Conservation (phyloP, 352 stramenopile species). For the Pythium grandisporangium region DNA sequence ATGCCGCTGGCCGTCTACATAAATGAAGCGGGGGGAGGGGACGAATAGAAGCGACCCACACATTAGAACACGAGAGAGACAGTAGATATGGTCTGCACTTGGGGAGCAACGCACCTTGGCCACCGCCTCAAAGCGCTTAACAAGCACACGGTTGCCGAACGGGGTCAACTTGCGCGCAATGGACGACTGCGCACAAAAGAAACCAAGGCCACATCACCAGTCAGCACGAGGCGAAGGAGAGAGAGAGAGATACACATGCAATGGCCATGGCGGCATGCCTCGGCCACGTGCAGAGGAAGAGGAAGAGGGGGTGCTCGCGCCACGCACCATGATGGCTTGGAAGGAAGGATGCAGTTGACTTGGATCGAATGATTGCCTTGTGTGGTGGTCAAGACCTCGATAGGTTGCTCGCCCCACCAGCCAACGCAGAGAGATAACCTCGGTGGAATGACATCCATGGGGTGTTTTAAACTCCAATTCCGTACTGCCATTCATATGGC, state of each 20-base stretch:
- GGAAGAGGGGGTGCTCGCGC: no score
- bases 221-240: background rate
- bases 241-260: no score
- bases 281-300: no score
- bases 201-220: background rate
- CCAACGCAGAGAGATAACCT: slow-evolving; percentile 1
- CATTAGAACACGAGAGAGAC: background rate
- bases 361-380: no score
- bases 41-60: no score
- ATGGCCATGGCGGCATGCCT: no score
- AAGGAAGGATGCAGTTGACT: background rate
- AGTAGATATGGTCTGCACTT: background rate
- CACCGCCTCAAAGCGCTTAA: slow-evolving; percentile 89
- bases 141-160: slow-evolving; percentile 93
- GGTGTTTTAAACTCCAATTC: slow-evolving; percentile 10
- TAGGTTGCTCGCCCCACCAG: slow-evolving; percentile 6
- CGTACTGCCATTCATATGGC: no score
- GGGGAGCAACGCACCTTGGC: slow-evolving; percentile 33
- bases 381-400: slow-evolving; percentile 16
- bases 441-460: slow-evolving; percentile 3
- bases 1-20: slow-evolving; percentile 88
- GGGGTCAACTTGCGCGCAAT: slow-evolving; percentile 84
- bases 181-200: slow-evolving; percentile 16
- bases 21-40: no score
- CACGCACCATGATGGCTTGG: slow-evolving; percentile 12